These are phyloP conservation scores for Fusarium sambucinum DNA, from an alignment of 2,329 filamentous ascomycete species.

Conservation along the genomic window DNA sequence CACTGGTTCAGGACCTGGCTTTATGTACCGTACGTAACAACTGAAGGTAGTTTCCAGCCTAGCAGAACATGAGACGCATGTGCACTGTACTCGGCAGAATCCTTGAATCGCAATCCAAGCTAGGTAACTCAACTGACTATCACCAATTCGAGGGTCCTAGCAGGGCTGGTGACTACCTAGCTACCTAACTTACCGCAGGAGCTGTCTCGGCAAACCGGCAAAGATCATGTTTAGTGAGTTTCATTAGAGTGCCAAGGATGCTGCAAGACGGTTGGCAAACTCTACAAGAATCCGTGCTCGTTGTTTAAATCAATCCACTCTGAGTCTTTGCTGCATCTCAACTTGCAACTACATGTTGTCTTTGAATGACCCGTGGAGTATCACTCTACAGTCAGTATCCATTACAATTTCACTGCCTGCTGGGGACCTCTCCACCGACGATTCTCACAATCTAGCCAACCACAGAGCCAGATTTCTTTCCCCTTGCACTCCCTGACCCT, in stretches of 20 bases:
- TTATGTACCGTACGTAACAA: background rate
- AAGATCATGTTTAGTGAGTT: slow-evolving; percentile 7
- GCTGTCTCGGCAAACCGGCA: slow-evolving; percentile 23
- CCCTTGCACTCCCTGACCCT: slow-evolving; percentile 16
- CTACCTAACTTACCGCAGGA: background rate
- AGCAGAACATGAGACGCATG: background rate
- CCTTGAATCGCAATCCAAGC: slow-evolving; percentile 2
- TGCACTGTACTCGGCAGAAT: background rate
- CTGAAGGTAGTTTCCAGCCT: background rate
- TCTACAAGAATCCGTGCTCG: background rate
- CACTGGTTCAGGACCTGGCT: slow-evolving; percentile 2
- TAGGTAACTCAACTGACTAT: slow-evolving; percentile 18
- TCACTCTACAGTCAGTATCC: background rate
- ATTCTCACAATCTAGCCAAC: background rate
- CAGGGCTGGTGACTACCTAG: background rate
- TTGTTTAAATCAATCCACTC: background rate
- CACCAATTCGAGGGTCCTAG: slow-evolving; percentile 9
- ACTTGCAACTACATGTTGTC: background rate
- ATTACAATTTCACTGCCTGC: background rate
- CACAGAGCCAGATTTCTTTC: background rate
- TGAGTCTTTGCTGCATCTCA: background rate
- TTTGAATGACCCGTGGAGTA: background rate
- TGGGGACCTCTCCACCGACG: background rate
- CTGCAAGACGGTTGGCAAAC: background rate
- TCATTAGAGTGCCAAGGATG: background rate